A percentile compares a stretch with the other conserved stretches of the same genome.
These are phyloP conservation scores for Xylaria scruposa DNA, from an alignment of 495 filamentous ascomycete species.

Conservation along the genomic window DNA sequence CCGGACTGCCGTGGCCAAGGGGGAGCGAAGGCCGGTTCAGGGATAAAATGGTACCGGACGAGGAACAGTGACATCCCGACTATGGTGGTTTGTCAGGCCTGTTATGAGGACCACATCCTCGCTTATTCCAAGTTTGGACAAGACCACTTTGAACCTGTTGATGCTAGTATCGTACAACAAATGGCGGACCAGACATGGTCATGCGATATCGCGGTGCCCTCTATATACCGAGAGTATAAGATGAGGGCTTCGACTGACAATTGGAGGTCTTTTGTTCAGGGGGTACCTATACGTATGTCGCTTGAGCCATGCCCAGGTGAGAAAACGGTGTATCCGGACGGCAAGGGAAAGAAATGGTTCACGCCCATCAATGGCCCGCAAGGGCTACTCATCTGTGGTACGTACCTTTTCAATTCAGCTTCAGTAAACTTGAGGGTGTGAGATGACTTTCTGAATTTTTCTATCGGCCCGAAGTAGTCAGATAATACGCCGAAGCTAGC, in stretches of 20 bases:
- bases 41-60: conserved; percentile 21
- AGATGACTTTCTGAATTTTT: not conserved
- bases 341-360: not conserved
- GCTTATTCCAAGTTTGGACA: not conserved
- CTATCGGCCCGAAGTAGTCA: not conserved
- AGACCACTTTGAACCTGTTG: conserved; percentile 10
- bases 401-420: not conserved
- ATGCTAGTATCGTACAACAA: not conserved
- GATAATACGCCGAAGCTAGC: not conserved
- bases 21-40: conserved; percentile 2
- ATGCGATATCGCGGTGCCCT: conserved; percentile 12
- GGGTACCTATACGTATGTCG: not conserved
- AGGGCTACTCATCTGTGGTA: conserved; percentile 13
- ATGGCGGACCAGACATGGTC: conserved; percentile 2
- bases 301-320: conserved; percentile 15
- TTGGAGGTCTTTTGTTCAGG: conserved; percentile 2
- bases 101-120: conserved; percentile 20
- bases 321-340: conserved; percentile 3
- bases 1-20: conserved; percentile 2
- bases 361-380: conserved; percentile 3
- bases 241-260: conserved; percentile 2
- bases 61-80: conserved; percentile 13
- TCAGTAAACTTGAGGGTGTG: not conserved
- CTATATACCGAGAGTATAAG: conserved; percentile 12
- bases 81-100: conserved; percentile 24